Evolutionary conservation across 257 asterid genomes (phyloP).

Genomic region (Linaria vulgaris): DNA sequence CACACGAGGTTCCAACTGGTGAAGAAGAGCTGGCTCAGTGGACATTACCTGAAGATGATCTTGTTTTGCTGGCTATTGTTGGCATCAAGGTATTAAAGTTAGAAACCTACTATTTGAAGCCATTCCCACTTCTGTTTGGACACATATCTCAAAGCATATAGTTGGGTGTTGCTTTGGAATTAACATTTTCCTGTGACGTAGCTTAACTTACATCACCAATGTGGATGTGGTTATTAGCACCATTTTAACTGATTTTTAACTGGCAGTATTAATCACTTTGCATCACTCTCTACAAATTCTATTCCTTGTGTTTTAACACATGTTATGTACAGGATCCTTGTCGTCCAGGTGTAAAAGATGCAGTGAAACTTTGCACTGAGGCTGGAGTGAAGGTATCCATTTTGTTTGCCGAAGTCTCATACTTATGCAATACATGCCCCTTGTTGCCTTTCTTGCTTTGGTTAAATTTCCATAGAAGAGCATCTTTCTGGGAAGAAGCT

Average conservation of each 20-base stretch:
- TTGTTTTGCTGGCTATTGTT: conserved; percentile 78
- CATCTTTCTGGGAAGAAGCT: not conserved
- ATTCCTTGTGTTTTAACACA: conserved; percentile 14
- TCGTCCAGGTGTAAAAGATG: conserved; percentile 95
- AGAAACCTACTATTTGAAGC: conserved; percentile 3
- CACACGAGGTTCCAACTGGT: conserved; percentile 67
- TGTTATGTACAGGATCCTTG: conserved; percentile 79
- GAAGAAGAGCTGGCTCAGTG: conserved; percentile 66
- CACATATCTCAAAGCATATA: conserved; percentile 11
- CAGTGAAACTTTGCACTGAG: conserved; percentile 75
- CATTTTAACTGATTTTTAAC: conserved; percentile 7
- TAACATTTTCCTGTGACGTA: conserved; percentile 6
- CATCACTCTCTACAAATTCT: conserved; percentile 11
- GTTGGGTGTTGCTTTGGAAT: conserved; percentile 6
- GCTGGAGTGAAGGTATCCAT: conserved; percentile 85
- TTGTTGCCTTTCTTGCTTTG: conserved; percentile 1
- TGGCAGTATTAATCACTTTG: conserved; percentile 1
- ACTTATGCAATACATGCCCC: conserved; percentile 6
- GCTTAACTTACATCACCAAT: conserved; percentile 5
- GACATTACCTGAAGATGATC: conserved; percentile 75
- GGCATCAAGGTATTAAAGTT: conserved; percentile 72
- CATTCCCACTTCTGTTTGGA: not conserved
- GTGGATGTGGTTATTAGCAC: conserved; percentile 8
- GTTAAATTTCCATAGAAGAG: not conserved
- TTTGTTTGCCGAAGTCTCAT: conserved; percentile 18